Percentiles rank a stretch among this genome's conserved stretches.
These are phyloP conservation scores for Bimuria novae-zelandiae DNA, from an alignment of 2,329 filamentous ascomycete genomes.

Conservation along the genomic window DNA sequence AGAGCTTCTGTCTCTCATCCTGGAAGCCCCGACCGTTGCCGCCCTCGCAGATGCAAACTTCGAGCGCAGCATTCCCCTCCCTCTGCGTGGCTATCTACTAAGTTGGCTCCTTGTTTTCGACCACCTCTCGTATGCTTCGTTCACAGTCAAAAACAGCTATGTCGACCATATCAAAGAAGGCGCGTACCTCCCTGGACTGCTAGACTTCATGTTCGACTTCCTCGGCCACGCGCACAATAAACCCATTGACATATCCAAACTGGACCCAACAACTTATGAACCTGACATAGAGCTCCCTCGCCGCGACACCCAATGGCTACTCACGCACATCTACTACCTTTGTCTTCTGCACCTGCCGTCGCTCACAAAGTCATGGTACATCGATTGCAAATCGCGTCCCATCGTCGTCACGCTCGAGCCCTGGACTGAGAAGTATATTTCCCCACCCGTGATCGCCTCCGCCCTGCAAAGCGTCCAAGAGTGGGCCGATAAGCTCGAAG, in stretches of 20 bases:
- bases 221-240: slow-evolving; percentile 77
- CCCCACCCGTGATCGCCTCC: slow-evolving; percentile 68
- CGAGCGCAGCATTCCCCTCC: slow-evolving; percentile 66
- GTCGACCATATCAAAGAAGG: slow-evolving; percentile 76
- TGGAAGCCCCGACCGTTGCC: slow-evolving; percentile 76
- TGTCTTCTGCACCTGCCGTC: slow-evolving; percentile 76
- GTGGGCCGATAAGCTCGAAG: slow-evolving; percentile 61
- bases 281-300: slow-evolving; percentile 64
- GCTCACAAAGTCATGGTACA: slow-evolving; percentile 82
- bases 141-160: slow-evolving; percentile 83
- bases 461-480: slow-evolving; percentile 68
- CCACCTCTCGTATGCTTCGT: slow-evolving; percentile 76
- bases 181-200: slow-evolving; percentile 68
- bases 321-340: slow-evolving; percentile 85
- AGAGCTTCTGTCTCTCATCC: slow-evolving; percentile 80
- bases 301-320: slow-evolving; percentile 78
- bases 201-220: slow-evolving; percentile 83
- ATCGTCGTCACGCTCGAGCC: slow-evolving; percentile 77
- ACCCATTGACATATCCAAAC: slow-evolving; percentile 70
- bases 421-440: slow-evolving; percentile 87
- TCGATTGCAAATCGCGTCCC: slow-evolving; percentile 76
- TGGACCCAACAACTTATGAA: slow-evolving; percentile 71
- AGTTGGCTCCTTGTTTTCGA: slow-evolving; percentile 92
- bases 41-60: slow-evolving; percentile 68
- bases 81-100: slow-evolving; percentile 78